Evolutionary conservation across 352 stramenopile species (phyloP).

Genomic region (Phytopythium vexans): DNA sequence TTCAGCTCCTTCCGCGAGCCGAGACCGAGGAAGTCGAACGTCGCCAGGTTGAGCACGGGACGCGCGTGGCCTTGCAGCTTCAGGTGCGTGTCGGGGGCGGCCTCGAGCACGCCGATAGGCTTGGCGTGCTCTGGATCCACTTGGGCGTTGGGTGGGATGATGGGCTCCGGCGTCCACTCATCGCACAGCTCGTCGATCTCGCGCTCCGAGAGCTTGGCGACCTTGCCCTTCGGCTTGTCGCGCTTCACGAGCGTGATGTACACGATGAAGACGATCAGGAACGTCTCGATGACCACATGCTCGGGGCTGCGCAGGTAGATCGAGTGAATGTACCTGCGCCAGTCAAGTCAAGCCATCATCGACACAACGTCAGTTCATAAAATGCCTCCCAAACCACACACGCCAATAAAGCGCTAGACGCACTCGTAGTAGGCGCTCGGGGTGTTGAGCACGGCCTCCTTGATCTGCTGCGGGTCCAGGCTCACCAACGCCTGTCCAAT

Average conservation of each 20-base stretch:
- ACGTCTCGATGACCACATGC: constrained; percentile 97
- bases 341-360: background rate
- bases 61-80: constrained; percentile 67
- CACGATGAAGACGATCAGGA: constrained; percentile 95
- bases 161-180: constrained; percentile 87
- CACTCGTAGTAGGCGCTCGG: constrained; percentile 76
- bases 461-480: constrained; percentile 56
- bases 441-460: constrained; percentile 51
- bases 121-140: constrained; percentile 32
- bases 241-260: constrained; percentile 92
- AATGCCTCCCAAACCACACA: background rate
- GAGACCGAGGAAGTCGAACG: constrained; percentile 96
- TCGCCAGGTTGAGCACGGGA: constrained; percentile 93
- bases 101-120: constrained; percentile 77
- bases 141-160: constrained; percentile 57
- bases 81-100: constrained; percentile 74
- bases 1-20: constrained; percentile 85
- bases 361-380: constrained; percentile 6
- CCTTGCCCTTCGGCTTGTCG: constrained; percentile 55
- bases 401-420: constrained; percentile 4
- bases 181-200: constrained; percentile 91
- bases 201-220: constrained; percentile 67
- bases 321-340: constrained; percentile 58
- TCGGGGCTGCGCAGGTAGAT: constrained; percentile 87
- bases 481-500: constrained; percentile 53